These are phyloP conservation scores for Fusarium austroafricanum DNA, from an alignment of 2,329 filamentous ascomycete genomes.

Conservation along the genomic window DNA sequence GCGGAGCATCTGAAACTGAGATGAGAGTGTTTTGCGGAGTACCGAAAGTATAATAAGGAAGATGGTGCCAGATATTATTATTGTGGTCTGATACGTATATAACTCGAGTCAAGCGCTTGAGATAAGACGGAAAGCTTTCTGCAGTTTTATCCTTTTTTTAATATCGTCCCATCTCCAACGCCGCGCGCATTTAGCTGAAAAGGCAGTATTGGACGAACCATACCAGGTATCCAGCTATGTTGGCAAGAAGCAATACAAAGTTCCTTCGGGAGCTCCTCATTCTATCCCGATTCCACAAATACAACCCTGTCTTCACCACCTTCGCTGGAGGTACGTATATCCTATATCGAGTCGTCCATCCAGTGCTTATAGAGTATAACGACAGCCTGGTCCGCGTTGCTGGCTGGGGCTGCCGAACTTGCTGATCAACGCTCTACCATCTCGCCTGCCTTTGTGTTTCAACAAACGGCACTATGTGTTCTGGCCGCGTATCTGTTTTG, in stretches of 20 bases:
- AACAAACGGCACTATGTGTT: constrained; percentile 40
- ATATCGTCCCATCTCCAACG: not conserved
- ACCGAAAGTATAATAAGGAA: not conserved
- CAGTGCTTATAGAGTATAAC: not conserved
- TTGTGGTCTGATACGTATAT: not conserved
- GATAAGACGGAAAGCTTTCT: not conserved
- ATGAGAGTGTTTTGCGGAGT: not conserved
- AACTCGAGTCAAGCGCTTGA: not conserved
- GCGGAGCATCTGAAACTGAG: not conserved
- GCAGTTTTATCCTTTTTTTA: not conserved
- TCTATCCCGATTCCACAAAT: not conserved
- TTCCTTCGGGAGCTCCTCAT: not conserved
- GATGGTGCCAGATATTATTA: not conserved
- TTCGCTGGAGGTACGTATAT: not conserved
- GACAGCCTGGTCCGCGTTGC: constrained; percentile 16
- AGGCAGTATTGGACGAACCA: not conserved
- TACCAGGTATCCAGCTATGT: not conserved
- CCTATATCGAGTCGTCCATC: not conserved
- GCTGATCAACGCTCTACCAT: constrained; percentile 4
- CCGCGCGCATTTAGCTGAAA: not conserved
- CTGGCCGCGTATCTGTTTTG: constrained; percentile 43
- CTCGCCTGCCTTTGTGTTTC: constrained; percentile 33
- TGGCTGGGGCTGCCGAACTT: constrained; percentile 10
- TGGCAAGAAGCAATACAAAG: not conserved
- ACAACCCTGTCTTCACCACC: not conserved